Conservation (phyloP, 2,329 filamentous ascomycete species). For the Hypomyces rosellus region DNA sequence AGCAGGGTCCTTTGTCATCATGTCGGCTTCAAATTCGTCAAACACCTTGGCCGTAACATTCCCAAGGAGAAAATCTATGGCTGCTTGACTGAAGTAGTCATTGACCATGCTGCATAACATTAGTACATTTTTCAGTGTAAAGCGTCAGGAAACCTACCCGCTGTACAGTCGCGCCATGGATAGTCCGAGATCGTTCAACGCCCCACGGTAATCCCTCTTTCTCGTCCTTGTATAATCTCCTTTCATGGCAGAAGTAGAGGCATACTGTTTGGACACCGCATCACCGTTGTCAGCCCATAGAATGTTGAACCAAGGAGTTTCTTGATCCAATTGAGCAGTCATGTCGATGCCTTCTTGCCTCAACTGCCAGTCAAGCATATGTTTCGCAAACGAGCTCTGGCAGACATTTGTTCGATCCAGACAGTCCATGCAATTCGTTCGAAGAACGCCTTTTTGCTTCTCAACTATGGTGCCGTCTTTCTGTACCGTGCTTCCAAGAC, state of each 20-base stretch:
- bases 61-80: constrained; percentile 89
- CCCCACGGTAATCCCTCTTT: constrained; percentile 85
- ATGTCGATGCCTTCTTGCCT: constrained; percentile 70
- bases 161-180: constrained; percentile 73
- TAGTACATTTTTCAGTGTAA: background rate
- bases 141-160: constrained; percentile 40
- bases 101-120: constrained; percentile 95
- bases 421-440: constrained; percentile 99
- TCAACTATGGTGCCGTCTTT: constrained; percentile 35
- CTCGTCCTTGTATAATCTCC: constrained; percentile 91
- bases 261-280: constrained; percentile 91
- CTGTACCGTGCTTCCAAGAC: constrained; percentile 64
- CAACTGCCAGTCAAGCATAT: constrained; percentile 74
- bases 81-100: constrained; percentile 92
- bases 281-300: constrained; percentile 98
- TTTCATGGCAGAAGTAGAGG: constrained; percentile 90
- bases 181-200: constrained; percentile 82
- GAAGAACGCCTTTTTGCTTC: constrained; percentile 68
- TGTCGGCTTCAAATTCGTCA: constrained; percentile 87
- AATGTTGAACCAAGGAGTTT: constrained; percentile 89
- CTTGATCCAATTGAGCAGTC: constrained; percentile 66
- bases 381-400: constrained; percentile 82
- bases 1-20: constrained; percentile 89
- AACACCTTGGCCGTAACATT: constrained; percentile 82
- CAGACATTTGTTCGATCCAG: constrained; percentile 93